Base-by-base conservation (phyloP, 805 yeast species). In the Cyberlindnera suaveolens region DNA sequence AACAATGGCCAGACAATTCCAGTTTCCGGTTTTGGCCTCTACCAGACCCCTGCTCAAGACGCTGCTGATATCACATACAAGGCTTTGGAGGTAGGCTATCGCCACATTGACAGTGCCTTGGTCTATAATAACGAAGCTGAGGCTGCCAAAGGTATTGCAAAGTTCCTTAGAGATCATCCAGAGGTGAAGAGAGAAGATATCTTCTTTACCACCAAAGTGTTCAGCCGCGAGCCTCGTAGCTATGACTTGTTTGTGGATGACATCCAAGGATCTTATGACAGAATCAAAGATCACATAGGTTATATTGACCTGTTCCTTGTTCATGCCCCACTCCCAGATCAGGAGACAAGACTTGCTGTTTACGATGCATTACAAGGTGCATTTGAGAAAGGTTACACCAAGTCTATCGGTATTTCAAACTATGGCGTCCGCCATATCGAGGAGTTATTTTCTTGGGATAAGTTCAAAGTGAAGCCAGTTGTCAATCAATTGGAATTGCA, bases 321-420 rank as follows among this genome's bases (percentile, higher is more conserved):
- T 50, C 87, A 81, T 58, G 70, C 81, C 7, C 91, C 93, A 17
- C 53, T 66, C 40, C 72, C 72, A 40, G 78, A 78, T 11, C 61
- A 66, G 27, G 57, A 46, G 20, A 48, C 44, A 18, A 70, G 93
- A 57, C 54, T 80, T 36, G 85, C 74, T 36, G 74, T 88, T 4
- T 85, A 82, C 77, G 70, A 65, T 53, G 90, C 89, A 1, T 71
- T 85, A 72, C 90, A 85, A 61, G 91, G 85, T 53, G 80, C 78
- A 23, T 80, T 78, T 29, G 77, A 71, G 23, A 66, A 66, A 7
- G 83, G 87, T 8, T 61, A 68, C 40, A 78, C 82, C 44, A 74
- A 71, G 54, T 72, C 85, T 16, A 77, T 86, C 45, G 95, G 95
- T 36, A 89, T 86, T 16, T 85, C 93, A 17, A 84, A 85, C 65